phyloP scores from a whole-genome alignment of 106 monocot genomes.

The Acorus calamus region DNA sequence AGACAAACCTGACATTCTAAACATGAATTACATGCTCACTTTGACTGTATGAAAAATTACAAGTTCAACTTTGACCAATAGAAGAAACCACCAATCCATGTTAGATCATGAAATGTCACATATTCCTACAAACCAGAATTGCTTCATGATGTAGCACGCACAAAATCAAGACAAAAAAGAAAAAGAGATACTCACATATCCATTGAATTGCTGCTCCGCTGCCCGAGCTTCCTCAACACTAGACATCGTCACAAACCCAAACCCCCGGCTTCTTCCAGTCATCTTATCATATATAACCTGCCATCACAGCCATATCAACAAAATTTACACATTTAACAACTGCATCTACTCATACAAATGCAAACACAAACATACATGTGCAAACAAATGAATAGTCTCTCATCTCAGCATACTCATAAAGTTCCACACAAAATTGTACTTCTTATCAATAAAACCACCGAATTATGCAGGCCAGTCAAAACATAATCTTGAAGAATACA shows the following conservation, averaged over 20 bases:
- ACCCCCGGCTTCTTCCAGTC: slow-evolving; percentile 83
- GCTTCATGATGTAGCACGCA: not conserved
- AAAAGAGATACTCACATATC: slow-evolving; percentile 51
- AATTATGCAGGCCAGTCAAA: no score
- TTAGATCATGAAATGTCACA: not conserved
- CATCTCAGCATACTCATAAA: no score
- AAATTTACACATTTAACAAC: not conserved
- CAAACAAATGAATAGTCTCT: no score
- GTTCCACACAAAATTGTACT: no score
- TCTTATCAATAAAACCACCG: no score
- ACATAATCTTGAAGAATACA: no score
- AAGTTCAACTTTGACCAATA: no score
- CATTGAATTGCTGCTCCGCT: slow-evolving; percentile 59
- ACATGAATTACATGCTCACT: no score
- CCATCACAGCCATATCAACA: not conserved
- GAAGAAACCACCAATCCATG: slow-evolving; percentile 30
- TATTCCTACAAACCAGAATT: not conserved
- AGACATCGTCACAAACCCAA: slow-evolving; percentile 95
- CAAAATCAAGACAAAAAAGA: not conserved
- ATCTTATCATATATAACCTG: slow-evolving; percentile 86
- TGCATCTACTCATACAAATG: not conserved
- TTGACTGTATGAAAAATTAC: no score
- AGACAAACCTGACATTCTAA: no score
- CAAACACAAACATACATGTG: no score
- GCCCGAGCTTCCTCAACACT: slow-evolving; percentile 56